phyloP scores from a whole-genome alignment of 495 filamentous ascomycete species.

The Bathelium albidoporum region DNA sequence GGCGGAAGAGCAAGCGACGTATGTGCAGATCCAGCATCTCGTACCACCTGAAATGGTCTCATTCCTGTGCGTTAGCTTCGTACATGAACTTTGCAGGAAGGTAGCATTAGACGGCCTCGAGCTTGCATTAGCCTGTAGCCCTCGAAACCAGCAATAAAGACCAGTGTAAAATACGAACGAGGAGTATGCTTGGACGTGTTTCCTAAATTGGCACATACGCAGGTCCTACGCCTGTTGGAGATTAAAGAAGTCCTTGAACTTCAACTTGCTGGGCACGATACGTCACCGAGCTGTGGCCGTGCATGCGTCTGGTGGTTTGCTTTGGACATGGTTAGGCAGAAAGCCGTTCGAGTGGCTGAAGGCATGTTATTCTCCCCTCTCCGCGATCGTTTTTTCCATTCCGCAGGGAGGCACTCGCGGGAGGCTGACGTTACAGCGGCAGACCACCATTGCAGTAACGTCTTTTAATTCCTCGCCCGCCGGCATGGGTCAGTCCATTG shows the following conservation, averaged over 20 bases:
- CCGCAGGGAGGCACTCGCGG: background rate
- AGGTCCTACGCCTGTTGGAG: background rate
- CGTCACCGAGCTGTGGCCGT: background rate
- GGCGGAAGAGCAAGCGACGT: background rate
- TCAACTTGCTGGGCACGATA: background rate
- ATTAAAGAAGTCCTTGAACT: background rate
- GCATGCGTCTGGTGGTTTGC: background rate
- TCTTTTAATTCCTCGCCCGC: background rate
- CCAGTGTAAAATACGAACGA: background rate
- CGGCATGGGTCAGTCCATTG: background rate
- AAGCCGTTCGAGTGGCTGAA: background rate
- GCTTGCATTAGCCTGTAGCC: background rate
- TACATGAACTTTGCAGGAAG: constrained; percentile 5
- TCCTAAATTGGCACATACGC: background rate
- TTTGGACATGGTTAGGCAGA: background rate
- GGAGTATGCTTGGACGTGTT: background rate
- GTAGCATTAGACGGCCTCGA: constrained; percentile 3
- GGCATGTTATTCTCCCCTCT: background rate
- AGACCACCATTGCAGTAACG: background rate
- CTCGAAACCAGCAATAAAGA: background rate
- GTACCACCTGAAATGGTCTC: constrained; percentile 1
- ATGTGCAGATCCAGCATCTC: background rate
- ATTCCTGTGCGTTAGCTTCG: background rate
- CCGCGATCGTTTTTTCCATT: background rate
- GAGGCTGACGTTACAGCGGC: constrained; percentile 1